phyloP scores from a whole-genome alignment of 495 filamentous ascomycete genomes.

The Aspergillus ostianus region DNA sequence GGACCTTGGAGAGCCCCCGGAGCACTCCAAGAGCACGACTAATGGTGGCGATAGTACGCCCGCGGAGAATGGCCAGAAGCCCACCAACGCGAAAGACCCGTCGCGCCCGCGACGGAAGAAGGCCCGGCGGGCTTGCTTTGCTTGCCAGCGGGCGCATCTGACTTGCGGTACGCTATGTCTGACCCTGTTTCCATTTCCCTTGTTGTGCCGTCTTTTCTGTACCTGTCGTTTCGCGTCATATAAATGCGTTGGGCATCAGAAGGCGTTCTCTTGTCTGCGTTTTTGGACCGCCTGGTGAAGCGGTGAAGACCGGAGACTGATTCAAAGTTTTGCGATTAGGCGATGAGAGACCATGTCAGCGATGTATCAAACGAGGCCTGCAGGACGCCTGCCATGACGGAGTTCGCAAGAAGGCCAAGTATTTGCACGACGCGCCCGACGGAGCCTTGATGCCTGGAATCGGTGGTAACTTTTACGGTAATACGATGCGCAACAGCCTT shows the following conservation, averaged over 20 bases:
- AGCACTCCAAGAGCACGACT: slow-evolving; percentile 50
- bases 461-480: slow-evolving; percentile 47
- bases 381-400: slow-evolving; percentile 92
- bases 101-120: slow-evolving; percentile 89
- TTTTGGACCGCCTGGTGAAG: not conserved
- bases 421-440: slow-evolving; percentile 91
- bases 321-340: slow-evolving; percentile 43
- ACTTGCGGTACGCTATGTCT: slow-evolving; percentile 78
- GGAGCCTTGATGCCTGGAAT: slow-evolving; percentile 67
- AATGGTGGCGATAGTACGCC: slow-evolving; percentile 57
- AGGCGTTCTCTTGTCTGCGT: not conserved
- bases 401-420: slow-evolving; percentile 97
- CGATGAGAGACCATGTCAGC: slow-evolving; percentile 85
- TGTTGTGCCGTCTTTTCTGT: not conserved
- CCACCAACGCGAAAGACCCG: slow-evolving; percentile 56
- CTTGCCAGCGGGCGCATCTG: slow-evolving; percentile 94
- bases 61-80: slow-evolving; percentile 19
- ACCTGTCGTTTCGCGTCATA: not conserved
- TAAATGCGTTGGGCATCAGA: not conserved
- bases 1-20: slow-evolving; percentile 48
- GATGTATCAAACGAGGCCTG: slow-evolving; percentile 90
- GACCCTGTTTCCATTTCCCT: slow-evolving; percentile 1
- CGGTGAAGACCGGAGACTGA: not conserved
- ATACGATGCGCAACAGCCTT: slow-evolving; percentile 28
- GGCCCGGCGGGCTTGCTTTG: slow-evolving; percentile 90